Conservation (phyloP, 495 filamentous ascomycete species). For the Hypoxylon cercidicola region DNA sequence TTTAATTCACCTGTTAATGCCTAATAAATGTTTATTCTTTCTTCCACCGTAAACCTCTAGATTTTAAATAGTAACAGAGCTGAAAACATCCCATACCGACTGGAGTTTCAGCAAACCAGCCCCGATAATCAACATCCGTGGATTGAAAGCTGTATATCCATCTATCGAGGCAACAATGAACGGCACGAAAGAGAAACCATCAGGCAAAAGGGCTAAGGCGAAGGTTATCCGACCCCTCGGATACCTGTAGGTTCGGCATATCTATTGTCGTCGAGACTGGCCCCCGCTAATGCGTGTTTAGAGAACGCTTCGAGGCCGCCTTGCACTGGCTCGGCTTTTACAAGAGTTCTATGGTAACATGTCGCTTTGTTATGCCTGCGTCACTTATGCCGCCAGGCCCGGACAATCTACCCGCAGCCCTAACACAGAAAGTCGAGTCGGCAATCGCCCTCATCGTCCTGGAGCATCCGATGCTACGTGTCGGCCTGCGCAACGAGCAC, state of each 20-base stretch:
- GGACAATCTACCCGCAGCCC: slow-evolving; percentile 3
- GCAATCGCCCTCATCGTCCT: slow-evolving; percentile 48
- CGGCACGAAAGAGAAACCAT: slow-evolving; percentile 1
- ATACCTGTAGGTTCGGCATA: slow-evolving; percentile 17
- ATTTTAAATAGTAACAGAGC: too few species aligned
- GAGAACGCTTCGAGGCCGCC: slow-evolving; percentile 41
- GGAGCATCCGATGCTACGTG: slow-evolving; percentile 42
- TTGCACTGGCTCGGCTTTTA: slow-evolving; percentile 48
- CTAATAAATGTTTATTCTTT: too few species aligned
- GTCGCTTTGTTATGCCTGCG: slow-evolving; percentile 42
- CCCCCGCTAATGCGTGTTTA: slow-evolving; percentile 5
- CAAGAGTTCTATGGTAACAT: slow-evolving; percentile 47
- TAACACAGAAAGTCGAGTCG: slow-evolving; percentile 29
- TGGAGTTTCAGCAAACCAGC: background rate
- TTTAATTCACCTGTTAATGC: too few species aligned
- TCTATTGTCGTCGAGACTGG: background rate
- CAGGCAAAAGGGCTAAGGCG: slow-evolving; percentile 11
- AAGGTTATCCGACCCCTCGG: slow-evolving; percentile 29
- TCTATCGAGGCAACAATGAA: slow-evolving; percentile 2
- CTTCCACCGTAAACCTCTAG: too few species aligned
- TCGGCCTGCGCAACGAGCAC: slow-evolving; percentile 47
- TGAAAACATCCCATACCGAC: background rate
- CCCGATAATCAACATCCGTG: background rate
- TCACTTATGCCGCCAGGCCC: background rate
- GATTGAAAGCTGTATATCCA: background rate